These are phyloP conservation scores for Picocystis sp. DNA, from an alignment of 163 green algal species.

Conservation along the genomic window DNA sequence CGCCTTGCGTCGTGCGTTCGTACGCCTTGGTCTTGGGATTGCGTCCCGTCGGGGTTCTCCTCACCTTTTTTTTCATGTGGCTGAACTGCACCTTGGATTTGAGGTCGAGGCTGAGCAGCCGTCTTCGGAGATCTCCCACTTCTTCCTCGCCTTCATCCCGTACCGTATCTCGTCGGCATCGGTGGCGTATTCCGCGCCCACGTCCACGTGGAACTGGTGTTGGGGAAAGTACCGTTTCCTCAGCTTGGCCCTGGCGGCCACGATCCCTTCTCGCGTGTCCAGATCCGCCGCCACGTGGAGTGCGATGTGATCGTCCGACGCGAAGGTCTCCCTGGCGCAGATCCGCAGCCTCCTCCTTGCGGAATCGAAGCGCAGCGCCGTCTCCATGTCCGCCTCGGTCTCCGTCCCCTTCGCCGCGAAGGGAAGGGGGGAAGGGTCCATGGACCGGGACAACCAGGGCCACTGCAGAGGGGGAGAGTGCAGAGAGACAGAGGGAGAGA, in stretches of 20 bases:
- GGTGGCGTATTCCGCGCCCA: conserved; percentile 22
- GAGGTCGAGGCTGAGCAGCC: conserved; percentile 24
- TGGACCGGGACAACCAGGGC: no score
- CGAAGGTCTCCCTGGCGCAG: conserved; percentile 29
- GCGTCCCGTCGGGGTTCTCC: no score
- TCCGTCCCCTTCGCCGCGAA: no score
- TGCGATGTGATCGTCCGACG: conserved; percentile 23
- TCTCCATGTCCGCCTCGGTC: conserved; percentile 20
- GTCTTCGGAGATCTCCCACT: conserved; percentile 24
- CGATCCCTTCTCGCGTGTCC: conserved; percentile 16
- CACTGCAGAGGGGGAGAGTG: no score
- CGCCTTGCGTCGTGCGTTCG: no score
- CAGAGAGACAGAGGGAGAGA: no score
- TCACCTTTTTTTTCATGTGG: background rate
- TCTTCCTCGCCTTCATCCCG: conserved; percentile 21
- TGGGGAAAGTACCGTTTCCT: conserved; percentile 32
- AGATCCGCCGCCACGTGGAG: conserved; percentile 21
- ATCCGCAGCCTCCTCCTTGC: conserved; percentile 10
- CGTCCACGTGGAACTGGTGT: conserved; percentile 13
- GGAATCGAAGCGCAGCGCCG: conserved; percentile 20
- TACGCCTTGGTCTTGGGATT: no score
- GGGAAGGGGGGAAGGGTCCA: no score
- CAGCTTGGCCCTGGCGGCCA: conserved; percentile 11
- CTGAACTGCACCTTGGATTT: conserved; percentile 12
- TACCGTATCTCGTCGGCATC: conserved; percentile 23